Percentiles rank a stretch among this genome's conserved stretches.
phyloP scores from a whole-genome alignment of 2,329 filamentous ascomycete species.

The Geosmithia morbida region DNA sequence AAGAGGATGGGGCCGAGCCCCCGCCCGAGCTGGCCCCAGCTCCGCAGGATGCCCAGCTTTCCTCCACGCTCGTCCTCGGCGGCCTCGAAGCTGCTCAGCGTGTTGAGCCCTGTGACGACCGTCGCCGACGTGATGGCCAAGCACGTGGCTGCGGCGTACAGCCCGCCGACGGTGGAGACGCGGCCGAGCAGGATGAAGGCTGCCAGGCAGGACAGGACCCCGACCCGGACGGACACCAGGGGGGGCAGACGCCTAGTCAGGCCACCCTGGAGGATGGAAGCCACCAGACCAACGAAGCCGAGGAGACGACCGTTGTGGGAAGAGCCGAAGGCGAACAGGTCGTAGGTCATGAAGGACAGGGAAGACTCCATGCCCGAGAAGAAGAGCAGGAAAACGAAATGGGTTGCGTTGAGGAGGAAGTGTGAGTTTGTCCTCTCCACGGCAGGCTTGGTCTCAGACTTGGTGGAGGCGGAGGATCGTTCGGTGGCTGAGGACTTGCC shows the following conservation, averaged over 20 bases:
- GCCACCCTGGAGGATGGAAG: conserved; percentile 85
- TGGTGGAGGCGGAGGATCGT: too few relatives aligned
- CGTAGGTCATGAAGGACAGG: conserved; percentile 92
- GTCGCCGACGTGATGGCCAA: conserved; percentile 86
- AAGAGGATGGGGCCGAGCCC: conserved; percentile 81
- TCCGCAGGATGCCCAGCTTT: conserved; percentile 72
- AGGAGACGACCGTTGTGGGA: conserved; percentile 73
- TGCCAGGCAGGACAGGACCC: conserved; percentile 60
- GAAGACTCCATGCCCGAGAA: conserved; percentile 99
- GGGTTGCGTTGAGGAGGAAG: conserved; percentile 65
- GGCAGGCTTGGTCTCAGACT: conserved; percentile 6
- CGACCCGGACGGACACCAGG: conserved; percentile 63
- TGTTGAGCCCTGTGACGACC: conserved; percentile 87
- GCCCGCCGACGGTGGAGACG: conserved; percentile 48
- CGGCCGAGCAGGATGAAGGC: conserved; percentile 70
- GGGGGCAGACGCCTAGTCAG: conserved; percentile 76
- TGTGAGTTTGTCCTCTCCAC: conserved; percentile 65
- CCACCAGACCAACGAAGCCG: conserved; percentile 81
- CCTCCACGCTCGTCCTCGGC: conserved; percentile 65
- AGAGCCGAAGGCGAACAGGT: conserved; percentile 73
- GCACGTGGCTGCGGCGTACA: conserved; percentile 73
- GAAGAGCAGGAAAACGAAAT: conserved; percentile 86
- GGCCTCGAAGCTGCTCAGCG: conserved; percentile 82
- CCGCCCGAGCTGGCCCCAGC: conserved; percentile 74
- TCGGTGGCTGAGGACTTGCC: conserved; percentile 2